Conservation (phyloP, 441 rosid species). For the Euphorbia celastroides region DNA sequence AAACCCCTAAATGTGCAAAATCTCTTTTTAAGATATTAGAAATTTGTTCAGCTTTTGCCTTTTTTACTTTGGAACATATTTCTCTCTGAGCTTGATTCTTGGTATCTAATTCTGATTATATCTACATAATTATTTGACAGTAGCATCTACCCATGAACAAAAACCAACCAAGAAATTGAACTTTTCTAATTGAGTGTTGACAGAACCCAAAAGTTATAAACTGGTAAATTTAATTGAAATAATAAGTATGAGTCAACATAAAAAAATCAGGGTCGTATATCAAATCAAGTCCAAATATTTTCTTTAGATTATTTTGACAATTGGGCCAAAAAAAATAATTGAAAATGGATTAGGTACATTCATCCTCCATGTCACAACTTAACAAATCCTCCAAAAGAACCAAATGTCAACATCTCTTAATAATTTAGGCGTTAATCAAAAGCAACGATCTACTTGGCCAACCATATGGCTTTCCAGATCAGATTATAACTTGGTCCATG, state of each 20-base stretch:
- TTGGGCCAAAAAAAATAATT: background rate
- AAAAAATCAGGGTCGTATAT: too few relatives aligned
- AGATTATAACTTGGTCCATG: background rate
- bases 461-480: background rate
- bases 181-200: background rate
- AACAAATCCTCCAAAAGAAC: constrained; percentile 1
- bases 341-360: constrained; percentile 3
- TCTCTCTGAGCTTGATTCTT: background rate
- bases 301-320: background rate
- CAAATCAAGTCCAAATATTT: too few relatives aligned
- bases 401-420: constrained; percentile 8
- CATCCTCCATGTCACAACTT: background rate
- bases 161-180: background rate
- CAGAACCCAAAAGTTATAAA: background rate
- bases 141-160: background rate
- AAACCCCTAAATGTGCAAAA: background rate
- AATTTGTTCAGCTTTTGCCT: background rate
- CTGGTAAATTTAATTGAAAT: too few relatives aligned
- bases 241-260: too few relatives aligned
- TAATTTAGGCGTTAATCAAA: background rate
- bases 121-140: background rate
- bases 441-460: background rate
- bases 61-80: background rate
- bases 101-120: background rate
- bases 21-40: background rate